Conservation (phyloP, 306 rosid genomes). For the Glycine tomentella region DNA sequence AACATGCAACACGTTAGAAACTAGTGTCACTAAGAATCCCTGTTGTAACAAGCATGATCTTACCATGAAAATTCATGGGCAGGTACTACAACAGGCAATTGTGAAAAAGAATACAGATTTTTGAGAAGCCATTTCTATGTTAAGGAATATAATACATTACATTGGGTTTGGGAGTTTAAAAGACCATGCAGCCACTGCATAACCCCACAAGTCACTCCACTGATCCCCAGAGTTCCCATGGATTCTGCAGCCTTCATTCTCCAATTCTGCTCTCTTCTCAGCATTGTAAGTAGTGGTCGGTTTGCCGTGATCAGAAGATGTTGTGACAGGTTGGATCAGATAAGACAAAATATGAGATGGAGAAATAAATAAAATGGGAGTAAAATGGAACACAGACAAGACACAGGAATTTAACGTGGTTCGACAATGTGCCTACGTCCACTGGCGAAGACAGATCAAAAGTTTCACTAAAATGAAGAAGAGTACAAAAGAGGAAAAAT, state of each 20-base stretch:
- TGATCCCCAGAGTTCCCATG: too few relatives aligned
- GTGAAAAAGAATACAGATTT: slow-evolving; percentile 30
- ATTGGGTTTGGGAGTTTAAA: slow-evolving; percentile 94
- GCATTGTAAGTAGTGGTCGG: slow-evolving; percentile 73
- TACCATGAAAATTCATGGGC: slow-evolving; percentile 7
- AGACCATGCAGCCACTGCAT: slow-evolving; percentile 66
- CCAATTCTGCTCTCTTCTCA: slow-evolving; percentile 75
- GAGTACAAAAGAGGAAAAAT: too few relatives aligned
- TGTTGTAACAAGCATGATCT: slow-evolving; percentile 19
- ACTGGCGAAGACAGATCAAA: too few relatives aligned
- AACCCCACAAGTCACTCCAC: slow-evolving; percentile 90
- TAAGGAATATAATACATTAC: slow-evolving; percentile 76
- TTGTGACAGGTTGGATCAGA: too few relatives aligned
- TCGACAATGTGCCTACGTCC: too few relatives aligned
- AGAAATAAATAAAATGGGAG: too few relatives aligned
- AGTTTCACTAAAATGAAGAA: too few relatives aligned
- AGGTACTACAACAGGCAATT: slow-evolving; percentile 15
- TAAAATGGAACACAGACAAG: too few relatives aligned
- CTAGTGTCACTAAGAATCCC: too few relatives aligned
- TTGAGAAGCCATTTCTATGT: slow-evolving; percentile 35
- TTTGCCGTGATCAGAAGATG: slow-evolving; percentile 75
- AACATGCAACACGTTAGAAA: slow-evolving; percentile 3
- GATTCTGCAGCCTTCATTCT: slow-evolving; percentile 62
- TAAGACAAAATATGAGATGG: too few relatives aligned
- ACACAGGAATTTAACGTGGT: too few relatives aligned